A percentile compares a stretch with the other conserved stretches of the same genome.
Conservation (phyloP, 2,329 filamentous ascomycete genomes). For the Mycosphaerelloides madeirae region DNA sequence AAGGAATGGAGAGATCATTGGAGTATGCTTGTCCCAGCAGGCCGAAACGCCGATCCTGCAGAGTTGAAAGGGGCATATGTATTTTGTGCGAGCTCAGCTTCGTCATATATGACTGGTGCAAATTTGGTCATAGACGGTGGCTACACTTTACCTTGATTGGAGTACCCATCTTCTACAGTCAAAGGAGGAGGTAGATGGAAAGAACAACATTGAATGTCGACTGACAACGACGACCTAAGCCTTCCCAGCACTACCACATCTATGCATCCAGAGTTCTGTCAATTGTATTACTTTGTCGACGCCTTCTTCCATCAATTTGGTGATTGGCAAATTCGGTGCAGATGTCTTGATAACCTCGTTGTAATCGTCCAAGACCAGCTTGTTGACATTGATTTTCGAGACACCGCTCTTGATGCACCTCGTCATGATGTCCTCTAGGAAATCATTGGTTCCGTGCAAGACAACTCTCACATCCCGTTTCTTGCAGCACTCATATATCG, state of each 20-base stretch:
- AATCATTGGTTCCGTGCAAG: constrained; percentile 56
- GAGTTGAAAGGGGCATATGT: constrained; percentile 45
- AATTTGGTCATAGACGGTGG: constrained; percentile 49
- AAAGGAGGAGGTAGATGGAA: no score
- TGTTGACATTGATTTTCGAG: constrained; percentile 58
- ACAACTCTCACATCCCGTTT: constrained; percentile 44
- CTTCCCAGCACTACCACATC: constrained; percentile 19
- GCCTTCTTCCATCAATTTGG: constrained; percentile 23
- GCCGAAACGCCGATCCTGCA: constrained; percentile 35
- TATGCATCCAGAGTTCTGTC: constrained; percentile 21
- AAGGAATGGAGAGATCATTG: constrained; percentile 37
- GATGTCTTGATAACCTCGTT: constrained; percentile 26
- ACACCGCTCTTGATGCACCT: constrained; percentile 50
- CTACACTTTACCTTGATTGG: constrained; percentile 44
- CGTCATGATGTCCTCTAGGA: constrained; percentile 47
- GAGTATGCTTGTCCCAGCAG: constrained; percentile 38
- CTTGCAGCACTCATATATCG: constrained; percentile 31
- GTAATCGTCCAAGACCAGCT: constrained; percentile 42
- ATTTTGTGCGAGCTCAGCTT: constrained; percentile 47
- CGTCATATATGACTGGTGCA: constrained; percentile 46
- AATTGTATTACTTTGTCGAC: constrained; percentile 18
- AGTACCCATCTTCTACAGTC: neutral
- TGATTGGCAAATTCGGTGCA: constrained; percentile 17
- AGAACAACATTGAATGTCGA: neutral
- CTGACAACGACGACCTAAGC: constrained; percentile 9